These are phyloP conservation scores for Daphne laureola DNA, from an alignment of 441 rosid species.

Conservation along the genomic window DNA sequence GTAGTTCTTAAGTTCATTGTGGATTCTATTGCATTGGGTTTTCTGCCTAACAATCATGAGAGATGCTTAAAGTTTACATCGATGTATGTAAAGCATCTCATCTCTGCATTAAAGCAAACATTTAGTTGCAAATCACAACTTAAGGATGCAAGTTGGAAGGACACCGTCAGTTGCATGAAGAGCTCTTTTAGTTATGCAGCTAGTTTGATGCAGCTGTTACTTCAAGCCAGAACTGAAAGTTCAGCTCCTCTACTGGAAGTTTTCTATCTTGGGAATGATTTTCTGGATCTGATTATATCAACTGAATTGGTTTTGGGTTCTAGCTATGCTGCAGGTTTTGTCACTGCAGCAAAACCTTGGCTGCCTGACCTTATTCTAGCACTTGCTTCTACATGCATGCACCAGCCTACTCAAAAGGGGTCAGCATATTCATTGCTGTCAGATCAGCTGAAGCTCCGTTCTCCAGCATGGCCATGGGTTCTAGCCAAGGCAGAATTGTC, in stretches of 20 bases:
- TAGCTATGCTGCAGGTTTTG: slow-evolving; percentile 38
- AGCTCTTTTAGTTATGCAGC: slow-evolving; percentile 71
- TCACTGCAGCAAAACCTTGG: slow-evolving; percentile 63
- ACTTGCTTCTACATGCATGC: slow-evolving; percentile 48
- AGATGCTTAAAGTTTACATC: slow-evolving; percentile 54
- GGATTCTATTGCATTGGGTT: slow-evolving; percentile 53
- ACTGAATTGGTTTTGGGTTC: slow-evolving; percentile 48
- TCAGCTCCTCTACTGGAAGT: slow-evolving; percentile 41
- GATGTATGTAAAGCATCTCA: slow-evolving; percentile 35
- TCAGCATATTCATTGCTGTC: slow-evolving; percentile 19
- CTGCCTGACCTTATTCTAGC: slow-evolving; percentile 85
- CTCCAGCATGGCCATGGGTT: slow-evolving; percentile 60
- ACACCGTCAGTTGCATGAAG: slow-evolving; percentile 41
- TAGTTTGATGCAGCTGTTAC: slow-evolving; percentile 58
- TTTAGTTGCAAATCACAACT: slow-evolving; percentile 28
- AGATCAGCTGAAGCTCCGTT: slow-evolving; percentile 34
- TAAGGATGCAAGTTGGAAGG: slow-evolving; percentile 49
- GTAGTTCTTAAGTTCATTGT: slow-evolving; percentile 63
- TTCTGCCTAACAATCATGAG: slow-evolving; percentile 28
- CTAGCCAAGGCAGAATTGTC: slow-evolving; percentile 48
- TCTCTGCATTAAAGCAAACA: slow-evolving; percentile 33
- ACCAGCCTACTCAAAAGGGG: slow-evolving; percentile 27
- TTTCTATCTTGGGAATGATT: slow-evolving; percentile 46
- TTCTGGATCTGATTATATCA: slow-evolving; percentile 49
- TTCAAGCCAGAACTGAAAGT: slow-evolving; percentile 34